Percentiles rank a stretch among this genome's conserved stretches.
These are phyloP conservation scores for Coccomyxa sp. DNA, from an alignment of 139 green algal genomes.

Conservation along the genomic window DNA sequence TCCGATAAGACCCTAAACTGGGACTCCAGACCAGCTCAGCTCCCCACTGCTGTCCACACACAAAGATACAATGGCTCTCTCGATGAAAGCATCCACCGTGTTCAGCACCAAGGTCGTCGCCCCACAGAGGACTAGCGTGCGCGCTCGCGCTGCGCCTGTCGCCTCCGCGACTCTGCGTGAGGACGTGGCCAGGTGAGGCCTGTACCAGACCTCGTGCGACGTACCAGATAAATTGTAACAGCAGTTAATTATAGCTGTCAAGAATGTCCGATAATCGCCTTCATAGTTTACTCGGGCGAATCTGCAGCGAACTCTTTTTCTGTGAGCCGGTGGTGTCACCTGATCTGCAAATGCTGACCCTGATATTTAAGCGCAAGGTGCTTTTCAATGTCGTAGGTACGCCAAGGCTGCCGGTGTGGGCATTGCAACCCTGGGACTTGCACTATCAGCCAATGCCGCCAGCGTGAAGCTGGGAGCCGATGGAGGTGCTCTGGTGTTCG, in stretches of 20 bases:
- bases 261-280: no score
- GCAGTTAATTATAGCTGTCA: no score
- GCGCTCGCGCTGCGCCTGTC: conserved; percentile 1
- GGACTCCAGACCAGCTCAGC: no score
- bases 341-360: no score
- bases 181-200: background rate
- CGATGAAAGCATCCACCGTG: conserved; percentile 15
- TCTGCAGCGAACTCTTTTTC: background rate
- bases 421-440: conserved; percentile 56
- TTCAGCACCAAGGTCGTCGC: background rate
- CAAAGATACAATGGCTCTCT: conserved; percentile 8
- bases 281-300: no score
- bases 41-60: no score
- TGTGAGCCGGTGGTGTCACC: background rate
- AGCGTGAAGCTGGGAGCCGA: conserved; percentile 80
- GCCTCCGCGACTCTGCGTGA: background rate
- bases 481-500: conserved; percentile 69
- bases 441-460: conserved; percentile 60
- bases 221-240: no score
- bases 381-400: background rate
- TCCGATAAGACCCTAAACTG: no score
- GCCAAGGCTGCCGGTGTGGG: conserved; percentile 46
- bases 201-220: background rate
- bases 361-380: no score
- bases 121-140: background rate